These are phyloP conservation scores for Botryotinia narcissicola DNA, from an alignment of 2,329 filamentous ascomycete genomes.

Conservation along the genomic window DNA sequence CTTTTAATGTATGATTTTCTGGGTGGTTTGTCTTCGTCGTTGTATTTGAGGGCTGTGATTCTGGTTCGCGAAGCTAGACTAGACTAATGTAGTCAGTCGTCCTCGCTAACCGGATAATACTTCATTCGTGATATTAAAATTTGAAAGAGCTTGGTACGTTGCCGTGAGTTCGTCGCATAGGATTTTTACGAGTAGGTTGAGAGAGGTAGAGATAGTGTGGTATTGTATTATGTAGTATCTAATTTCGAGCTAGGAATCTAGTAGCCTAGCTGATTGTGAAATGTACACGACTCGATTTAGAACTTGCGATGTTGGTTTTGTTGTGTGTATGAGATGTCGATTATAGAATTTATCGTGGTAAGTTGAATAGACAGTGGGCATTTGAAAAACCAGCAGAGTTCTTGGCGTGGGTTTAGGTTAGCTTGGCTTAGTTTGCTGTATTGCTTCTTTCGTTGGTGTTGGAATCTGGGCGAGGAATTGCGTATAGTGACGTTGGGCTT, in stretches of 20 bases:
- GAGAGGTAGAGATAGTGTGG: no score
- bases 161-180: fast-evolving
- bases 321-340: neutral
- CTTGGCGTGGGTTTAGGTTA: neutral
- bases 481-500: no score
- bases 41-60: no score
- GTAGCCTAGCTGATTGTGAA: neutral
- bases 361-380: no score
- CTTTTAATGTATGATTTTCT: no score
- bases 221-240: no score
- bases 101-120: neutral
- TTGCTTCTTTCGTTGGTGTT: neutral
- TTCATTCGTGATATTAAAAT: no score
- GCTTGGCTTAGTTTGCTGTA: neutral
- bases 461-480: neutral
- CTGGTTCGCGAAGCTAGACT: no score
- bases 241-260: no score
- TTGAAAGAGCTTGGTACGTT: no score
- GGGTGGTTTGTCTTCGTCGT: fast-evolving
- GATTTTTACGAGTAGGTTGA: no score
- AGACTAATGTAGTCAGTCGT: neutral
- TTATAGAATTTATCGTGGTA: neutral
- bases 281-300: neutral
- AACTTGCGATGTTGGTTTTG: neutral
- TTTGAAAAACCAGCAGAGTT: no score